Evolutionary conservation across 257 asterid genomes (phyloP), one percentile per base, ranked within the genome.

Genomic region (Euphrasia confusa): DNA sequence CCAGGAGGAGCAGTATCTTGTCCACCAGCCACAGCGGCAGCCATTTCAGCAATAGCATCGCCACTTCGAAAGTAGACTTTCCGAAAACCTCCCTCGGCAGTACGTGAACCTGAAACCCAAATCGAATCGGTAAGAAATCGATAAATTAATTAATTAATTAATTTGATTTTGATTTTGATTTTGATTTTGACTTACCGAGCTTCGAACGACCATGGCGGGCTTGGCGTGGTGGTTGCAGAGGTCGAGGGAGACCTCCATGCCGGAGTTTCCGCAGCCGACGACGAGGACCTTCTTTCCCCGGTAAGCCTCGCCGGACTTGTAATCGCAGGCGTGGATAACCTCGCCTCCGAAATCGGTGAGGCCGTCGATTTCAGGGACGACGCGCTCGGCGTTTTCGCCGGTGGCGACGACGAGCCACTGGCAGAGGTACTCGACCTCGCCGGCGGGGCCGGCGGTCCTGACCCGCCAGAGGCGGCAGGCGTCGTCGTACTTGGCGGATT

Each of bases 211-310:
- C 89, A 90, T 83, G 4, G 92, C 77, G 24, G 97, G 93, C 54
- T 81, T 72, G 2, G 97, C 97, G 1, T 75, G 72, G 61, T 84
- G 77, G 78, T 90, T 90, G 76, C 90, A 84, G 53, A 90, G 97
- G 78, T 90, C 97, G 14, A 90, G 93, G 42, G 96, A 87, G n/a
- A 90, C 82, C 55, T 90, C 97, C 97, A 90, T 90, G 66, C 97
- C 97, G 2, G 97, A 90, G 37, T 90, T 90, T 0, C 97, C 95
- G 40, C 95, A 86, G 0, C 97, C 97, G 28, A 89, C 90, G 11
- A 90, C 97, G 13, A 90, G 79, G 2, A 90, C 97, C 21, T 79
- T 84, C 74, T 90, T 87, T 1, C 97, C 97, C 0, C 67, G 45
- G 68, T 50, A 90, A 0, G 63, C 75, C 58, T 81, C 90, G 1